A percentile compares a stretch with the other conserved stretches of the same genome.
Conservation (phyloP, 176 grass and related monocot genomes). For the Musa acuminata region DNA sequence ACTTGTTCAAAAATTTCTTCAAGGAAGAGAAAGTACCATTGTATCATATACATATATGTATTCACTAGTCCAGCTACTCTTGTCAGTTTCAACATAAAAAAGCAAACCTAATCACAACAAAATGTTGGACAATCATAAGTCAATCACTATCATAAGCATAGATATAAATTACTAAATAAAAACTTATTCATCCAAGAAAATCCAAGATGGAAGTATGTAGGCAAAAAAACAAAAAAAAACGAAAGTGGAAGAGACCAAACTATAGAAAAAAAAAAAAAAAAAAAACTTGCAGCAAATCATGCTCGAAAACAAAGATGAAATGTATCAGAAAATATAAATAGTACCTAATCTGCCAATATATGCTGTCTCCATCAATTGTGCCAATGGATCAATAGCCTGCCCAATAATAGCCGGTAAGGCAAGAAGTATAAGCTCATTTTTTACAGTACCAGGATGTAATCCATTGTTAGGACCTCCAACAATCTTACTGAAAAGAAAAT, state of each 20-base stretch:
- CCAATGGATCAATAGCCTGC: conserved; percentile 90
- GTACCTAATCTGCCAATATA: conserved; percentile 91
- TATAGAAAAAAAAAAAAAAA: no score
- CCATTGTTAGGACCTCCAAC: conserved; percentile 23
- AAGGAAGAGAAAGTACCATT: no score
- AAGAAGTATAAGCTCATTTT: conserved; percentile 60
- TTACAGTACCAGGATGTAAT: conserved; percentile 28
- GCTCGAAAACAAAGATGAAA: background rate
- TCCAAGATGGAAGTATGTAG: no score
- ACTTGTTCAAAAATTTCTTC: no score
- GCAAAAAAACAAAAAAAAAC: background rate
- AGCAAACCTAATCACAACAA: no score
- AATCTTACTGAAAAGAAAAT: conserved; percentile 27
- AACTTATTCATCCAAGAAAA: no score
- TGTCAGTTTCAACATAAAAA: no score
- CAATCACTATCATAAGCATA: no score
- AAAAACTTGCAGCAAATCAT: background rate
- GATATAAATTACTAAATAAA: no score
- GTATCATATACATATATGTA: no score
- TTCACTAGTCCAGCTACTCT: no score
- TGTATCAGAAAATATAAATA: background rate
- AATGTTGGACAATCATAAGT: no score
- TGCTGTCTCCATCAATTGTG: conserved; percentile 90
- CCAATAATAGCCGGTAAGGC: conserved; percentile 74
- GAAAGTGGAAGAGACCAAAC: background rate